phyloP scores from a whole-genome alignment of 2,329 filamentous ascomycete species.

The Neonectria hederae region DNA sequence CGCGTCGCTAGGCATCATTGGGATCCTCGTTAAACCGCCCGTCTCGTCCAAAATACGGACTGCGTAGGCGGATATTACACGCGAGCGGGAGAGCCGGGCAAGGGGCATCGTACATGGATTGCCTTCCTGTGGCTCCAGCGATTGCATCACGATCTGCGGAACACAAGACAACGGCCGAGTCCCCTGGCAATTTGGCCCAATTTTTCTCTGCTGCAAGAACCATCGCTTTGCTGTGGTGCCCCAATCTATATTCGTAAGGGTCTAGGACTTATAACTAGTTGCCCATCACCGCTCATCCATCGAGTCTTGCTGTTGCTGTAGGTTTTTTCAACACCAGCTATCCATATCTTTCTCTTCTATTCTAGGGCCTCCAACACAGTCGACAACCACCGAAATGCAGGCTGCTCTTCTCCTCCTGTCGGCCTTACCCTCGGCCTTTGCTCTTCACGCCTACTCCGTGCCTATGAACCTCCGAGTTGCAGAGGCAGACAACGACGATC shows the following conservation, averaged over 20 bases:
- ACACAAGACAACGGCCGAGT: constrained; percentile 25
- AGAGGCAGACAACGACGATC: constrained; percentile 37
- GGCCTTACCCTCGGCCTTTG: constrained; percentile 35
- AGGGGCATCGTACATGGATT: neutral
- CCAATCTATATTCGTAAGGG: neutral
- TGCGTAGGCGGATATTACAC: neutral
- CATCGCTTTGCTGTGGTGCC: neutral
- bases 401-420: constrained; percentile 33
- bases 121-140: constrained; percentile 17
- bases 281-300: constrained; percentile 1
- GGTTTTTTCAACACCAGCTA: neutral
- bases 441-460: constrained; percentile 41
- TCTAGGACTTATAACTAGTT: constrained; percentile 2
- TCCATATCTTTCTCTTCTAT: too few species aligned
- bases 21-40: neutral
- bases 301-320: neutral
- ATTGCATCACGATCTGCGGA: constrained; percentile 37
- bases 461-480: constrained; percentile 39
- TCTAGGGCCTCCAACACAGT: neutral
- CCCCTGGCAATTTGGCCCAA: constrained; percentile 19
- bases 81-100: neutral
- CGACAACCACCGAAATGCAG: constrained; percentile 29
- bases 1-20: neutral
- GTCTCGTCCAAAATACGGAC: neutral
- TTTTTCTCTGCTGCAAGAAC: constrained; percentile 25